Conservation (phyloP, 495 filamentous ascomycete species). For the Hyaloscypha hepaticicola region DNA sequence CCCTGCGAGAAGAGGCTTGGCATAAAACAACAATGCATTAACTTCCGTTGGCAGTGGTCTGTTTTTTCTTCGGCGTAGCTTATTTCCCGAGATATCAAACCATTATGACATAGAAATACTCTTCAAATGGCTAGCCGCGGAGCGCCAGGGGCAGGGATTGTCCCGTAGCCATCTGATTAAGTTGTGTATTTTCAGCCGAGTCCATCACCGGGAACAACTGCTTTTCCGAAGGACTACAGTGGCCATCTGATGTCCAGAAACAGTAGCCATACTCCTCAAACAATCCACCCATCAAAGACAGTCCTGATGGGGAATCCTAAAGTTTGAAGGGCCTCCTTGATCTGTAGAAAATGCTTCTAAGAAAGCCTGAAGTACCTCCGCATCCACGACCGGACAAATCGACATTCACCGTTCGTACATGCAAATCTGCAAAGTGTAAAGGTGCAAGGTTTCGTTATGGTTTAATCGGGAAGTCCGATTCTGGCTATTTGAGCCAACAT, state of each 20-base stretch:
- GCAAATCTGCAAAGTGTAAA: no score
- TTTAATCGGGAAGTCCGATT: not conserved
- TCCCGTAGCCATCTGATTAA: not conserved
- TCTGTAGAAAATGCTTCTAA: not conserved
- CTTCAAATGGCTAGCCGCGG: not conserved
- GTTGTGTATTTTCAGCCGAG: not conserved
- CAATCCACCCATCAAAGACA: not conserved
- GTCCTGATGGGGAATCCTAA: not conserved
- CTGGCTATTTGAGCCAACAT: not conserved
- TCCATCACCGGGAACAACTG: not conserved
- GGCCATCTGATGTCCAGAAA: not conserved
- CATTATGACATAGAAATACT: constrained; percentile 2
- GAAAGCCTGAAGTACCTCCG: not conserved
- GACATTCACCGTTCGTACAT: not conserved
- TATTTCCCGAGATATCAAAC: not conserved
- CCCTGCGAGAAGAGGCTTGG: not conserved
- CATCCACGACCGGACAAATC: not conserved
- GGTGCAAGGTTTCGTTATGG: not conserved
- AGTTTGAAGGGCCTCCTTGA: not conserved
- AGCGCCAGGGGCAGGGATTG: not conserved
- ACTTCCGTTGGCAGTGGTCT: not conserved
- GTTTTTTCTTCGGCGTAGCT: constrained; percentile 4
- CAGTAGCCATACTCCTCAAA: not conserved
- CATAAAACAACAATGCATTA: not conserved
- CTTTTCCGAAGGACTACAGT: not conserved